A percentile compares a stretch with the other conserved stretches of the same genome.
Conservation (phyloP, 495 filamentous ascomycete genomes). For the Wilcoxina mikolae region DNA sequence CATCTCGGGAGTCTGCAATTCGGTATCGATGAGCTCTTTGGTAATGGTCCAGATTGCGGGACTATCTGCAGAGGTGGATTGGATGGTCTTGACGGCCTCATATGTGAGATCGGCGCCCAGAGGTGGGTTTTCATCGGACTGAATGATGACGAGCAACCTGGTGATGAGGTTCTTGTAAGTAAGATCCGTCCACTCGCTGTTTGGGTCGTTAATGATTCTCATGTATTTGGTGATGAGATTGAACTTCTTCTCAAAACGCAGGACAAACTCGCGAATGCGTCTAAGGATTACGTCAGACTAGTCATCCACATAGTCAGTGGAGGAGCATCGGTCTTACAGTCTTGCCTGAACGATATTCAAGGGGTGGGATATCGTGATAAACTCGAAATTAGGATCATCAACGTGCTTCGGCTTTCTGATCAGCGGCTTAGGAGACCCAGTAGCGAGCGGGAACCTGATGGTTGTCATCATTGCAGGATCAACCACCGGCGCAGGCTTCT, state of each 20-base stretch:
- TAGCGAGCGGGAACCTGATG: not conserved
- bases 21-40: constrained; percentile 10
- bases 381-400: constrained; percentile 20
- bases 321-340: constrained; percentile 14
- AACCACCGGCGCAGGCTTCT: not conserved
- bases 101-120: constrained; percentile 13
- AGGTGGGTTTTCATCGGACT: constrained; percentile 16
- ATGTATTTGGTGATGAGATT: constrained; percentile 18
- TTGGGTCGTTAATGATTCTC: constrained; percentile 24
- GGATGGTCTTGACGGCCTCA: constrained; percentile 12
- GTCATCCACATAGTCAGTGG: not conserved
- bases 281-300: constrained; percentile 11
- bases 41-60: constrained; percentile 18
- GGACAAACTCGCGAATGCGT: constrained; percentile 21
- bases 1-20: not conserved
- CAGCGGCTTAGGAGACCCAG: constrained; percentile 10
- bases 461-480: not conserved
- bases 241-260: constrained; percentile 25
- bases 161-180: constrained; percentile 24
- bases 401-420: constrained; percentile 20
- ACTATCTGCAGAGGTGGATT: constrained; percentile 13
- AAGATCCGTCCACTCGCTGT: constrained; percentile 24
- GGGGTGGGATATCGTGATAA: constrained; percentile 19
- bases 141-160: constrained; percentile 14
- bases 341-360: constrained; percentile 15